Percentiles rank a stretch among this genome's conserved stretches.
phyloP scores from a whole-genome alignment of 371 early-diverging fungal species.

The Blakeslea trispora region DNA sequence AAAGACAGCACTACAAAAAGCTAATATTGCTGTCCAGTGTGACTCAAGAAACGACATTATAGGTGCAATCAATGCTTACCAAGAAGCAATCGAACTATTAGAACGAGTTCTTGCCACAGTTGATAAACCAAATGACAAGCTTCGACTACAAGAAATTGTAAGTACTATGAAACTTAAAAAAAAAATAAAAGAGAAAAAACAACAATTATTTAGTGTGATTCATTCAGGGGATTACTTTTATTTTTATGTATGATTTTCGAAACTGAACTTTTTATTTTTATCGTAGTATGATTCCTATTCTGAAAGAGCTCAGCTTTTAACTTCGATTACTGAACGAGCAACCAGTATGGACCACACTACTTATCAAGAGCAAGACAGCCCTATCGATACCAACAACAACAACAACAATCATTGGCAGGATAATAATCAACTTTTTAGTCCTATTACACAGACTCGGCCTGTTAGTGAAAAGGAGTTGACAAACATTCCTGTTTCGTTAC shows the following conservation, averaged over 20 bases:
- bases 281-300: conserved; percentile 33
- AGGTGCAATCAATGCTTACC: conserved; percentile 49
- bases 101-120: conserved; percentile 42
- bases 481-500: conserved; percentile 14
- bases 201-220: neutral
- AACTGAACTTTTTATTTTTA: too few relatives aligned
- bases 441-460: conserved; percentile 5
- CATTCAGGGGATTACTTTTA: too few relatives aligned
- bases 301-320: conserved; percentile 17
- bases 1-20: conserved; percentile 48
- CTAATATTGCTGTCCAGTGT: conserved; percentile 49
- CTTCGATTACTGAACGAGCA: neutral
- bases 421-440: conserved; percentile 6
- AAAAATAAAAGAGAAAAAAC: neutral
- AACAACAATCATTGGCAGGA: conserved; percentile 14
- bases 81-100: conserved; percentile 45
- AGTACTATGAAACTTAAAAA: conserved; percentile 13
- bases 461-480: conserved; percentile 22
- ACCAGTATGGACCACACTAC: neutral
- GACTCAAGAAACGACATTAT: conserved; percentile 47
- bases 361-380: too few relatives aligned
- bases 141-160: conserved; percentile 49
- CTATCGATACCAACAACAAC: neutral
- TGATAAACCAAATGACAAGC: conserved; percentile 42
- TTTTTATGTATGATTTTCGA: too few relatives aligned